Evolutionary conservation across 352 stramenopile genomes (phyloP).

Genomic region (Phytophthora fragariaefolia): DNA sequence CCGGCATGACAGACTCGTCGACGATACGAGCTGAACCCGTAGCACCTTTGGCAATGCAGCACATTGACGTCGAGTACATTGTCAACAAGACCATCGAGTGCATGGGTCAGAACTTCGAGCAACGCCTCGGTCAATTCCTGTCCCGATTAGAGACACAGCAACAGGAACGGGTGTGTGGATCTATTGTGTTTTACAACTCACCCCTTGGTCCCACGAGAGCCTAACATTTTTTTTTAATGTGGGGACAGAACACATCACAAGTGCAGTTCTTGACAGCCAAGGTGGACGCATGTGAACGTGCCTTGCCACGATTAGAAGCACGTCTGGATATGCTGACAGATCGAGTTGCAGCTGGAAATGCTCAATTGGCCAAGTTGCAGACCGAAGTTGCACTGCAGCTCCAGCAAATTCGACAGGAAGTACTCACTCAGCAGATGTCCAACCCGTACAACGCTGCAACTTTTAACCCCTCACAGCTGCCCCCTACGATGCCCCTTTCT

Average conservation of each 20-base stretch:
- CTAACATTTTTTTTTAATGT: too few species aligned
- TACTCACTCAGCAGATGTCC: conserved; percentile 29
- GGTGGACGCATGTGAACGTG: conserved; percentile 67
- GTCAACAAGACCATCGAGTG: conserved; percentile 71
- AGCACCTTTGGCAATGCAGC: conserved; percentile 34
- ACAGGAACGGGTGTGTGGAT: conserved; percentile 49
- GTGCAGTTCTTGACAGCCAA: conserved; percentile 63
- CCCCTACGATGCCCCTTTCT: conserved; percentile 38
- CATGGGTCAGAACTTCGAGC: conserved; percentile 74
- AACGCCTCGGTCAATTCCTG: conserved; percentile 60
- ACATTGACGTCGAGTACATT: conserved; percentile 66
- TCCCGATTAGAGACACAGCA: conserved; percentile 67
- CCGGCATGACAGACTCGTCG: conserved; percentile 11
- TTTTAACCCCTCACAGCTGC: conserved; percentile 14
- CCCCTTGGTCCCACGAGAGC: too few species aligned
- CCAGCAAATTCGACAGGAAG: conserved; percentile 41
- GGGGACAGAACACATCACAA: conserved; percentile 51
- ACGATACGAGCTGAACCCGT: conserved; percentile 8
- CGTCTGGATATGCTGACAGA: conserved; percentile 69
- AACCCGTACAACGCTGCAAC: conserved; percentile 20
- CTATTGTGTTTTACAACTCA: background rate
- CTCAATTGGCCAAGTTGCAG: conserved; percentile 55
- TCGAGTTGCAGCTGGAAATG: conserved; percentile 48
- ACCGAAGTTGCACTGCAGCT: conserved; percentile 42
- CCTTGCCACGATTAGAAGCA: conserved; percentile 62